Evolutionary conservation across 2,329 filamentous ascomycete genomes (phyloP), one percentile per base, ranked within the genome.

Genomic region (Xylaria sp.): DNA sequence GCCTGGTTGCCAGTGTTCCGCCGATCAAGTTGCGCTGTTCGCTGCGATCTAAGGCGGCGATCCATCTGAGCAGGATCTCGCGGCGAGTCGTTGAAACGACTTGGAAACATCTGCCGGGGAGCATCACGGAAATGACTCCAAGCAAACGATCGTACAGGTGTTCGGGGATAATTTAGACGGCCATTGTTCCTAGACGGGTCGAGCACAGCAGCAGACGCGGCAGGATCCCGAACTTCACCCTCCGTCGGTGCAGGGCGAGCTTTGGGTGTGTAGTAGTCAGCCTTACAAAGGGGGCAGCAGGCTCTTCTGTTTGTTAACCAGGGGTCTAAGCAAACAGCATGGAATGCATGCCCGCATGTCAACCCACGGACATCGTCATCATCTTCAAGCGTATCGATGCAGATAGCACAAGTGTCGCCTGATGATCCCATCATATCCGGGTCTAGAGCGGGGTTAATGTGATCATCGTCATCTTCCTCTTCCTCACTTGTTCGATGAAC

Each of bases 341-440:
- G 96, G 88, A 98, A 99, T 63, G 95, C 94, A 81, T 99, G 96
- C n/a, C 96, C 96, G 77, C 96, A 99, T 3, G 93, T 94, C 70
- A 99, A 84, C 2, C 96, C 96, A 74, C 96, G 93, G 59, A 99
- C 91, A 78, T 99, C 95, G 75, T 98, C 96, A 72, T 98, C 93
- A 72, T 98, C 94, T 80, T 99, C 96, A 20, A 99, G 88, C 0
- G 89, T 91, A 78, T 99, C 96, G 73, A 99, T 91, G 80, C 96
- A 99, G 76, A 99, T 98, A 60, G 96, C 96, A 81, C 96, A 99
- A 1, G 94, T 92, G 78, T 99, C 96, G 52, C 95, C 96, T 0
- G 94, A 92, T 62, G 91, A 91, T 32, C 90, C 89, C 68, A 97
- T 83, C 78, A 94, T 85, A 76, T 98, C 94, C 0, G 93, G 91